Conservation (phyloP, 345 rosid genomes). For the Hirschfeldia incana region DNA sequence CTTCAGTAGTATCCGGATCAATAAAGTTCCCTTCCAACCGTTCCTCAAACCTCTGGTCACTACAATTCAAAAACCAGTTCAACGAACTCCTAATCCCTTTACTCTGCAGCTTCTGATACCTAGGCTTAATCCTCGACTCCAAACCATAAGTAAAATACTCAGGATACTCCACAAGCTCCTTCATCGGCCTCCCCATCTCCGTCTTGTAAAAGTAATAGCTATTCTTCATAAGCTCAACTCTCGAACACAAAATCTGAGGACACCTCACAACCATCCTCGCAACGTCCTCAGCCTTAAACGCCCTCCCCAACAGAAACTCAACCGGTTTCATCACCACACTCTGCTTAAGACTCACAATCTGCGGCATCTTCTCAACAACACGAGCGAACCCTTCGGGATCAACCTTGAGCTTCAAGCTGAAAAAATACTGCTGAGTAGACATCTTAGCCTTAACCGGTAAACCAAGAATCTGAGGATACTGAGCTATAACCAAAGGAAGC, state of each 20-base stretch:
- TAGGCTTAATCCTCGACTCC: slow-evolving; percentile 92
- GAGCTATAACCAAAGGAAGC: slow-evolving; percentile 62
- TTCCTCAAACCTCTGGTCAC: slow-evolving; percentile 92
- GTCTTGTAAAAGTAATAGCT: slow-evolving; percentile 75
- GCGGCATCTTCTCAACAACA: slow-evolving; percentile 89
- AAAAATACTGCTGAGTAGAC: slow-evolving; percentile 84
- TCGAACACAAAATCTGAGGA: slow-evolving; percentile 66
- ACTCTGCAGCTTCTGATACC: slow-evolving; percentile 69
- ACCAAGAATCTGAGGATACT: slow-evolving; percentile 79
- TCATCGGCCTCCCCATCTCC: slow-evolving; percentile 85
- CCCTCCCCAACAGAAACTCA: slow-evolving; percentile 75
- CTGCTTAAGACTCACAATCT: slow-evolving; percentile 80
- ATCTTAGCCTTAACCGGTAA: slow-evolving; percentile 85
- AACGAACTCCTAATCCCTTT: slow-evolving; percentile 74
- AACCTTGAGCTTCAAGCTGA: slow-evolving; percentile 77
- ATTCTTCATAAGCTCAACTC: slow-evolving; percentile 79
- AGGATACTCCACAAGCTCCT: slow-evolving; percentile 80
- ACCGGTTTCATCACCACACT: slow-evolving; percentile 76
- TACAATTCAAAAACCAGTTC: slow-evolving; percentile 91
- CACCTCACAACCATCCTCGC: slow-evolving; percentile 80
- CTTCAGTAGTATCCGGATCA: slow-evolving; percentile 58
- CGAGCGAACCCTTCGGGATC: slow-evolving; percentile 79
- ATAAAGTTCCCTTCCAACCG: slow-evolving; percentile 66
- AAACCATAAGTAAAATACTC: slow-evolving; percentile 90
- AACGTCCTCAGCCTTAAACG: slow-evolving; percentile 56